Percentiles rank a stretch among this genome's conserved stretches.
Evolutionary conservation across 331 rosid genomes (phyloP).

Genomic region (Telfairia occidentalis): DNA sequence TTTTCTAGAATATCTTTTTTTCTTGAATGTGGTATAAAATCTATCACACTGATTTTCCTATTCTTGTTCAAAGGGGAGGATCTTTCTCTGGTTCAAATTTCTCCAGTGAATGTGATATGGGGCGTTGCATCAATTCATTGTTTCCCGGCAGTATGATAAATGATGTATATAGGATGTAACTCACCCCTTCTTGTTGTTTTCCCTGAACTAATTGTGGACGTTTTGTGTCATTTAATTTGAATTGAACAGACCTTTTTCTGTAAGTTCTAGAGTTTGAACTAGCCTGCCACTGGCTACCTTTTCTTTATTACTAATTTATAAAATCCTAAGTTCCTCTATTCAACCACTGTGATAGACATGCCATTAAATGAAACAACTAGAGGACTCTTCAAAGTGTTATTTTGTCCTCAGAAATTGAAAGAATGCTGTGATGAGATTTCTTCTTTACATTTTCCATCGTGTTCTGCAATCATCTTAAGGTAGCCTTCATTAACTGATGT

Average conservation of each 20-base stretch:
- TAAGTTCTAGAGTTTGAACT: neutral
- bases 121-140: neutral
- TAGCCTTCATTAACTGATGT: neutral
- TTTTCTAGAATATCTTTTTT: constrained; percentile 8
- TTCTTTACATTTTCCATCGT: neutral
- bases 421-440: neutral
- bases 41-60: neutral
- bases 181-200: too few species aligned
- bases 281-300: neutral
- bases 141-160: neutral
- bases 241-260: neutral
- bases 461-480: neutral
- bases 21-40: neutral
- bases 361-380: neutral
- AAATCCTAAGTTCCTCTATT: neutral
- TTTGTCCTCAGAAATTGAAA: constrained; percentile 1
- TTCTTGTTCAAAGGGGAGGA: neutral
- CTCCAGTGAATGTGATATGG: neutral
- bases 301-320: neutral
- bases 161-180: neutral
- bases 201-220: neutral
- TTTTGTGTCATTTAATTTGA: neutral
- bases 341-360: neutral
- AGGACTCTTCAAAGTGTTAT: neutral
- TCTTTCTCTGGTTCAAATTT: neutral